Percentiles rank a stretch among this genome's conserved stretches.
phyloP scores from a whole-genome alignment of 345 rosid genomes.

The Eucalyptus regnans region DNA sequence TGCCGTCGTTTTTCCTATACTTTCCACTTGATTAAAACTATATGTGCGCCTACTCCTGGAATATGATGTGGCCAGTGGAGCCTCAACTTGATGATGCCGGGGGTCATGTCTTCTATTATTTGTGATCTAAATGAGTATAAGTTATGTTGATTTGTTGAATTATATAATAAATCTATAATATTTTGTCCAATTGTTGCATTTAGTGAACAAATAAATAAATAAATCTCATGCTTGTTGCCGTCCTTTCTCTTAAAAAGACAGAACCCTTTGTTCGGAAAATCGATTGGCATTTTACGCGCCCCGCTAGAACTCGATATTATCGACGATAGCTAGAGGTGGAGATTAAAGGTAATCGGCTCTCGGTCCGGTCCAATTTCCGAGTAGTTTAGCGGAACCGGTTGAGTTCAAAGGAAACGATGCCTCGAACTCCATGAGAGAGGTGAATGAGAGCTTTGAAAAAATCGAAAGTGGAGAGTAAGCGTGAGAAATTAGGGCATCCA shows the following conservation, averaged over 20 bases:
- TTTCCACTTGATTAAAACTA: neutral
- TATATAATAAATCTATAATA: neutral
- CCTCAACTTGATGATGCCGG: neutral
- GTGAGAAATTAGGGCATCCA: neutral
- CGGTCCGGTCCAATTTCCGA: rapidly evolving
- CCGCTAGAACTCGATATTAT: neutral
- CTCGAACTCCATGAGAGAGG: too few species aligned
- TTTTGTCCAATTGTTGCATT: neutral
- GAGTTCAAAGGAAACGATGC: too few species aligned
- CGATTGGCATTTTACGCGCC: neutral
- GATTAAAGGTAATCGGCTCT: too few species aligned
- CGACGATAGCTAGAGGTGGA: neutral
- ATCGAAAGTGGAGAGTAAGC: too few species aligned
- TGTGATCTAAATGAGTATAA: neutral
- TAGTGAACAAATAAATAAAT: neutral
- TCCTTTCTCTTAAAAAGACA: neutral
- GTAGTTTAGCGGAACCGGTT: too few species aligned
- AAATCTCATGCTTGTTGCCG: neutral
- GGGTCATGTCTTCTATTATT: neutral
- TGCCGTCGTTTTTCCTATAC: neutral
- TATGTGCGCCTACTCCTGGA: neutral
- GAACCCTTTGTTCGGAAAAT: neutral
- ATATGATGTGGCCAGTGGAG: neutral
- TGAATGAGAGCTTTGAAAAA: too few species aligned
- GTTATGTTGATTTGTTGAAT: neutral